Percentiles rank a stretch among this genome's conserved stretches.
Evolutionary conservation across 2,329 filamentous ascomycete species (phyloP).

Genomic region (Metarhizium brunneum): DNA sequence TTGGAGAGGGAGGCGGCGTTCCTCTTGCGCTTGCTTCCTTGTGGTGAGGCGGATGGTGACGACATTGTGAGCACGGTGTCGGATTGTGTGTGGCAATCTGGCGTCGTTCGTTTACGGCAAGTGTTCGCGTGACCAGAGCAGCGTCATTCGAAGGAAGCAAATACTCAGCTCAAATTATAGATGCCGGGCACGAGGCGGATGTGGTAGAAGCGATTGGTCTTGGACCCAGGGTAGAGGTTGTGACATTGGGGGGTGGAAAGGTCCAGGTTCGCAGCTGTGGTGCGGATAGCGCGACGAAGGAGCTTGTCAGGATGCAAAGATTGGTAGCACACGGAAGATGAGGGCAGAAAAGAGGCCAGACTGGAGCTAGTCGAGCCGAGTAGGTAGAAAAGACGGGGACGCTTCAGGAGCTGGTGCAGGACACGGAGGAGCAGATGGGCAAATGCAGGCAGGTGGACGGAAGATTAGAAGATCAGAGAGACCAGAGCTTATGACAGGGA

Average conservation of each 20-base stretch:
- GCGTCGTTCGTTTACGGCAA: not conserved
- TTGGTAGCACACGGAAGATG: not conserved
- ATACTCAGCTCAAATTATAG: not conserved
- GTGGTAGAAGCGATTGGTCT: not conserved
- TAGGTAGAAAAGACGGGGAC: too few relatives aligned
- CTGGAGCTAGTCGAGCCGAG: not conserved
- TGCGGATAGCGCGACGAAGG: not conserved
- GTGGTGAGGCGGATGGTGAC: conserved; percentile 44
- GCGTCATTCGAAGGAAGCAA: not conserved
- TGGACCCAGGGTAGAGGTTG: not conserved
- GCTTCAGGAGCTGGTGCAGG: not conserved
- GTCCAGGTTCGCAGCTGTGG: not conserved
- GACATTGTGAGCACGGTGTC: conserved; percentile 36
- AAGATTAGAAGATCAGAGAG: not conserved
- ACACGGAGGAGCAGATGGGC: not conserved
- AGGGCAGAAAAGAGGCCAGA: not conserved
- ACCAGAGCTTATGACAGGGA: not conserved
- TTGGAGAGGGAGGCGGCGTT: conserved; percentile 43
- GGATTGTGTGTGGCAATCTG: not conserved
- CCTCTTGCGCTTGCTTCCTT: conserved; percentile 73
- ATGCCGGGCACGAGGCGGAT: not conserved
- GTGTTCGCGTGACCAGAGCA: conserved; percentile 1
- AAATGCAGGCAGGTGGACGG: not conserved
- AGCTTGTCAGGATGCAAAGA: not conserved
- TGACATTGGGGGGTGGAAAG: conserved; percentile 4